phyloP scores from a whole-genome alignment of 2,329 filamentous ascomycete genomes.

The Colletotrichum neosansevieriae region DNA sequence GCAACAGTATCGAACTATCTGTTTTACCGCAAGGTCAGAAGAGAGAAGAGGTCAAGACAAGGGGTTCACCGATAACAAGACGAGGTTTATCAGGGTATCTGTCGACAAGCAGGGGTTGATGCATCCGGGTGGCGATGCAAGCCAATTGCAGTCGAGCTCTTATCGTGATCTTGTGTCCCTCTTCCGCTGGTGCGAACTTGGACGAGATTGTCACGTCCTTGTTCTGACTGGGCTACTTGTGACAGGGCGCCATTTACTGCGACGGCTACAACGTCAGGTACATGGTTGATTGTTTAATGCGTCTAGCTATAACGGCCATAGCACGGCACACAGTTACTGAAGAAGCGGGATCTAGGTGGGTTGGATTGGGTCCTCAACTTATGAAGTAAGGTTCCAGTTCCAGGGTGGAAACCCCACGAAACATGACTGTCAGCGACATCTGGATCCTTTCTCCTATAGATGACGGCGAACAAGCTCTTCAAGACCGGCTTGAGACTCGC shows the following conservation, averaged over 20 bases:
- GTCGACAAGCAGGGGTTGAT: conserved; percentile 7
- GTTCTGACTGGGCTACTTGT: not conserved
- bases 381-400: too few species aligned
- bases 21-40: not conserved
- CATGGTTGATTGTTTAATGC: too few species aligned
- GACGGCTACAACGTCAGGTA: too few species aligned
- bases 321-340: too few species aligned
- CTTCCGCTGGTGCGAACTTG: conserved; percentile 7
- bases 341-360: too few species aligned
- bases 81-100: conserved; percentile 25
- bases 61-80: conserved; percentile 20
- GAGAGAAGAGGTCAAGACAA: not conserved
- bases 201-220: not conserved
- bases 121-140: conserved; percentile 22
- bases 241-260: not conserved
- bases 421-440: too few species aligned
- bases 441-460: not conserved
- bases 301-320: too few species aligned
- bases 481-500: conserved; percentile 65
- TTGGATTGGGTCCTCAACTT: not conserved
- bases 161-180: conserved; percentile 15
- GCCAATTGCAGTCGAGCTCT: conserved; percentile 31
- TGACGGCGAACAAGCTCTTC: conserved; percentile 50
- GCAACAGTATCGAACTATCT: not conserved
- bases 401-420: too few species aligned